Conservation (phyloP, 306 rosid genomes). For the Fragaria iinumae region DNA sequence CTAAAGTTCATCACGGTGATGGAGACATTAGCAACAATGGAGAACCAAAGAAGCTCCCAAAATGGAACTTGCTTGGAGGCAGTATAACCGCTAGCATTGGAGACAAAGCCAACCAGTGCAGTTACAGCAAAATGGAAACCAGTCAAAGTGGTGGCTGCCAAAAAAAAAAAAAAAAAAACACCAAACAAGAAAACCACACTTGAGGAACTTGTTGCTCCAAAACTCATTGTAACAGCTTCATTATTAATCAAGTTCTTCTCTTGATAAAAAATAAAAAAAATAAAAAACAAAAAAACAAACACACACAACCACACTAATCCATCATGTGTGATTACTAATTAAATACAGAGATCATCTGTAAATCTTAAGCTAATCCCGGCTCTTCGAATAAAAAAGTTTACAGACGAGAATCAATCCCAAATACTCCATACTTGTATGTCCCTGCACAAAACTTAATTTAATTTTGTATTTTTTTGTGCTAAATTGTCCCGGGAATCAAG, state of each 20-base stretch:
- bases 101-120: constrained; percentile 78
- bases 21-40: constrained; percentile 77
- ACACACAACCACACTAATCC: neutral
- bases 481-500: neutral
- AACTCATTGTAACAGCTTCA: too few species aligned
- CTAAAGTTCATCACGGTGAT: constrained; percentile 91
- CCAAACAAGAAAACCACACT: neutral
- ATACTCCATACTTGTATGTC: neutral
- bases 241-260: too few species aligned
- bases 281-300: neutral
- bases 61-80: constrained; percentile 83
- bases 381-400: neutral
- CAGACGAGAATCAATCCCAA: neutral
- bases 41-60: constrained; percentile 97
- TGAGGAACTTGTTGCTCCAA: too few species aligned
- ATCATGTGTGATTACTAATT: neutral
- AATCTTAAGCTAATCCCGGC: neutral
- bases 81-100: constrained; percentile 77
- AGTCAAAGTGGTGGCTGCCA: constrained; percentile 83
- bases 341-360: neutral
- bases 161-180: too few species aligned
- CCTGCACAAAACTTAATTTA: neutral
- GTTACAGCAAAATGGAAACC: constrained; percentile 94
- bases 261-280: too few species aligned
- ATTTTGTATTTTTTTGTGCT: neutral